Evolutionary conservation across 805 yeast genomes (phyloP).

Genomic region (Candida ipomoeae): DNA sequence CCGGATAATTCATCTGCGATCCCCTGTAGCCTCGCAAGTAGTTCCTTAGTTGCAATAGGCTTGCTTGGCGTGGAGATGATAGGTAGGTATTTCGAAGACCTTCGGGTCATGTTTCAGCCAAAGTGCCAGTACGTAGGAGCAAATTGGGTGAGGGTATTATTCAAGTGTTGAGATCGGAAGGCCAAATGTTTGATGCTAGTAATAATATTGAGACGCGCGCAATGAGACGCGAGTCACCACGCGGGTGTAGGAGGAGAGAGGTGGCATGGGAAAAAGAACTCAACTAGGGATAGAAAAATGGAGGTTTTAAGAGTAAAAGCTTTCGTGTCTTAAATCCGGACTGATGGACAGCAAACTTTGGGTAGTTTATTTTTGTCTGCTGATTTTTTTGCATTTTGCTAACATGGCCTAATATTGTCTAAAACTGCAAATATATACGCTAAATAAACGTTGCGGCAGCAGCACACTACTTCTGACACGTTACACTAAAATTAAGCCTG

Average conservation of each 20-base stretch:
- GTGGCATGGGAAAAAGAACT: not conserved
- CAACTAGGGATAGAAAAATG: too few relatives aligned
- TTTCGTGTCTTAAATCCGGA: too few relatives aligned
- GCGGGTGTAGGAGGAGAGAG: not conserved
- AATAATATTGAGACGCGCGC: not conserved
- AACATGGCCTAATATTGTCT: too few relatives aligned
- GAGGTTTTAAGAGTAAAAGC: too few relatives aligned
- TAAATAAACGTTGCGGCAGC: too few relatives aligned
- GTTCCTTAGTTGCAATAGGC: constrained; percentile 59
- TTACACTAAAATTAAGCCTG: too few relatives aligned
- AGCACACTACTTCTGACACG: too few relatives aligned
- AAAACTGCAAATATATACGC: too few relatives aligned
- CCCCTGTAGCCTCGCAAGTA: constrained; percentile 50
- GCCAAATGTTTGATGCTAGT: not conserved
- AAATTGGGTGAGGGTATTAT: too few relatives aligned
- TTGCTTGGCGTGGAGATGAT: constrained; percentile 54
- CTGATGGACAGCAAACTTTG: too few relatives aligned
- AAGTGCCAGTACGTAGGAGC: not conserved
- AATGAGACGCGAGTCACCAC: not conserved
- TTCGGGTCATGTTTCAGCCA: not conserved
- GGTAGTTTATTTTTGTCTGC: too few relatives aligned
- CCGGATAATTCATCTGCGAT: constrained; percentile 62
- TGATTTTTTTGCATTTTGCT: too few relatives aligned
- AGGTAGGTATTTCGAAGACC: not conserved
- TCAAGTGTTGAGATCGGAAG: not conserved